Base-by-base conservation (phyloP, 805 yeast species). In the Candida endomychidarum region DNA sequence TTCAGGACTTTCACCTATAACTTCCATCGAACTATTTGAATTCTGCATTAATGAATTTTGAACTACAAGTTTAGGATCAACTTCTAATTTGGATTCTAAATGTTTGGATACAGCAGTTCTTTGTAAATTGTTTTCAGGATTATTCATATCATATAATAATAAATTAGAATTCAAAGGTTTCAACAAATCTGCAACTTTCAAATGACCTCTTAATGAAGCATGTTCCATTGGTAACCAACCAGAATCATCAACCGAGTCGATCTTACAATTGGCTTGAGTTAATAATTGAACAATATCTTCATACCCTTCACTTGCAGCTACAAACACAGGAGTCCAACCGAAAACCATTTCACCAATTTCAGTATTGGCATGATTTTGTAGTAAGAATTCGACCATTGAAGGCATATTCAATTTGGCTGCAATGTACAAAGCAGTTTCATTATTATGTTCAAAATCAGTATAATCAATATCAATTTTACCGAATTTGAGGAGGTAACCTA, bases 181-280 rank as follows among this genome's bases (percentile, higher is more conserved):
- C 40, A 91, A 65, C 53, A 78, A 51, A 38, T 78, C 78, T 1
- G 93, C 82, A 25, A 87, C 76, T 2, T 67, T 72, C 42, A 90
- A 64, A 58, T 89, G 95, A 4, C 98, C 98, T 51, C 97, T 74
- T 33, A 91, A 67, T 35, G 87, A 82, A 0, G 97, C 96, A 60
- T 91, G 98, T 54, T 91, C 98, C 81, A 88, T 81, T n/a, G 98
- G 96, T 14, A 88, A 79, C 98, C 98, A 91, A 0, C 97, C 97
- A 38, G 93, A 83, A 33, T 79, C 83, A 63, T 91, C 98, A 12
- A 75, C 71, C 19, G 69, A 61, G 31, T 76, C 74, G 42, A 65
- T 76, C 6, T 70, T 64, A 4, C 88, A 84, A 15, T 78, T 80
- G 30, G 70, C 54, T 0, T 65, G 61, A 20, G 82, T 59, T 46